phyloP scores from a whole-genome alignment of 73 alveolate species.

The Effrenium voratum region DNA sequence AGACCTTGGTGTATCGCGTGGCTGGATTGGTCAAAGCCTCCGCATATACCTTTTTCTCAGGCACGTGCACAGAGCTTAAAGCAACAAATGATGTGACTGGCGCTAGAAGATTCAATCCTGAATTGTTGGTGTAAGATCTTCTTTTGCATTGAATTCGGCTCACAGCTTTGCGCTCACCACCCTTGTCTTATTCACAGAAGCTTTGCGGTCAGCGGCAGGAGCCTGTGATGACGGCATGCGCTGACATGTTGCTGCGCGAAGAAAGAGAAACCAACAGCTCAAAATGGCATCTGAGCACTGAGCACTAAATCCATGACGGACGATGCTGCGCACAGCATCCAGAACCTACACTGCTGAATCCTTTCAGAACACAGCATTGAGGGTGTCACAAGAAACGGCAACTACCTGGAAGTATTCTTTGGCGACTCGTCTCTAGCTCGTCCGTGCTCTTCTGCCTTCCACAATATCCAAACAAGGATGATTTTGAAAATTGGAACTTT shows the following conservation, averaged over 20 bases:
- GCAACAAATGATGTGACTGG: background rate
- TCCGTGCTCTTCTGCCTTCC: conserved; percentile 30
- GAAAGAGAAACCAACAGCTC: background rate
- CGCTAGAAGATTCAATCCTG: background rate
- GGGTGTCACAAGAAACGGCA: conserved; percentile 1
- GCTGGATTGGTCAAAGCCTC: no score
- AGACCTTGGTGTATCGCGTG: no score
- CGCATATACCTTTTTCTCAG: background rate
- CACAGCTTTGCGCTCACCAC: background rate
- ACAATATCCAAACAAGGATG: conserved; percentile 8
- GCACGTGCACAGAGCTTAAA: background rate
- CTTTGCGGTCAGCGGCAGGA: conserved; percentile 6
- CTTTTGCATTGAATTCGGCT: background rate
- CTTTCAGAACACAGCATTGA: no score
- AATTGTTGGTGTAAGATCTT: background rate
- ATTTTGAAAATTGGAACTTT: conserved; percentile 17
- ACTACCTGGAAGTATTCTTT: background rate
- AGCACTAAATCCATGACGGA: background rate
- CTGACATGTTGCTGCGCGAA: conserved; percentile 2
- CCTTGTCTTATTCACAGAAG: background rate
- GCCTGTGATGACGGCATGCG: background rate
- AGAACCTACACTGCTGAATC: background rate
- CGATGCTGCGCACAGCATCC: conserved; percentile 6
- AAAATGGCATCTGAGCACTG: background rate
- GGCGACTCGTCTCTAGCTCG: conserved; percentile 15